Percentiles rank a stretch among this genome's conserved stretches.
Evolutionary conservation across 345 rosid species (phyloP).

Genomic region (Hirschfeldia incana): DNA sequence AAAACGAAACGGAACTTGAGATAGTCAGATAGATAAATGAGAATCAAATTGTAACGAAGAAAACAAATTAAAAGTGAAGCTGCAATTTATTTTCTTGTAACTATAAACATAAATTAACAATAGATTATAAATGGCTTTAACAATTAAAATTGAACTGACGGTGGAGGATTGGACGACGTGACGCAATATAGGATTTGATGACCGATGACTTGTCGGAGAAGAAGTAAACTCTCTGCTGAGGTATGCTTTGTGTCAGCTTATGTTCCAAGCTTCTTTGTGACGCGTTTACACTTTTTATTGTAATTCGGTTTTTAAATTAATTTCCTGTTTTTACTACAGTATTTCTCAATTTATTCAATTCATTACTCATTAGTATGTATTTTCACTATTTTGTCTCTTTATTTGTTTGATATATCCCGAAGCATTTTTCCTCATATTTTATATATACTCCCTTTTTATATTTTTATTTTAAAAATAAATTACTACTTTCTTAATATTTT

Average conservation of each 20-base stretch:
- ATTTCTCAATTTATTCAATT: too few species aligned
- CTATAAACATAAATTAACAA: not conserved
- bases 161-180: not conserved
- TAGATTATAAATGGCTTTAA: not conserved
- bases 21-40: not conserved
- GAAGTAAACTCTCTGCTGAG: slow-evolving; percentile 39
- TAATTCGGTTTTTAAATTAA: not conserved
- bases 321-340: not conserved
- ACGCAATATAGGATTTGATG: slow-evolving; percentile 9
- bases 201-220: slow-evolving; percentile 40
- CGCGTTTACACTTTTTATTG: not conserved
- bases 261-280: slow-evolving; percentile 15
- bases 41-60: not conserved
- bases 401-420: too few species aligned
- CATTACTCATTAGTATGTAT: too few species aligned
- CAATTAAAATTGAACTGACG: not conserved
- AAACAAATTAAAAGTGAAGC: not conserved
- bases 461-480: too few species aligned
- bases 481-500: too few species aligned
- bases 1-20: not conserved
- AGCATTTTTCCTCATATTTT: too few species aligned
- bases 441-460: too few species aligned
- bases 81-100: not conserved
- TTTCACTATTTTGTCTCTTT: too few species aligned
- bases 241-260: slow-evolving; percentile 44